Base-by-base conservation (phyloP, 257 asterid species). In the Primulina eburnea region DNA sequence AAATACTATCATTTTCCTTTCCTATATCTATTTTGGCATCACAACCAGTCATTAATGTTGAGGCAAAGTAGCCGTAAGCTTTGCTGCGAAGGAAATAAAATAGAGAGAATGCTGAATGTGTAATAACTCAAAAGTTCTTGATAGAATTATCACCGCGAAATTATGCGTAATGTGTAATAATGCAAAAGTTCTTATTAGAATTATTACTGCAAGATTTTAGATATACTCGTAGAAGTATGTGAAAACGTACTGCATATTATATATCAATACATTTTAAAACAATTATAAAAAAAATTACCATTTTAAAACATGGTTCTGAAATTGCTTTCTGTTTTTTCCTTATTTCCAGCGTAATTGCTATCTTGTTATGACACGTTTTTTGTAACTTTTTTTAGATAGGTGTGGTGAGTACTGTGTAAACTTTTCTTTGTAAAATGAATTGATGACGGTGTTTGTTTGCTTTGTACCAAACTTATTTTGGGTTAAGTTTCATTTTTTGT, bases 401-500 rank as follows among this genome's bases (percentile, higher is more conserved):
- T 50, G 62, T 28, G 57, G 26, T 24, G 26, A 30, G 68, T 30
- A n/a, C 38, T 20, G n/a, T 32, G 18, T 30, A 21, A 7, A 10
- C 32, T 43, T 16, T 11, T 64, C 10, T 5, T 5, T 62, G 35
- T 17, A 33, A 33, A 14, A 33, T 62, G 17, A 21, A 37, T 17
- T 34, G 35, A 57, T 64, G 61, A 21, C 67, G 60, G 72, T 72
- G 65, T 40, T 69, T 50, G 38, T 68, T 52, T 59, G 70, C 6
- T 70, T 71, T 62, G 28, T 61, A 68, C 65, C 53, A 62, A 24
- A 12, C 2, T 14, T 52, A 34, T 29, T 17, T 40, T 57, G 29
- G 34, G 64, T 38, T 55, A 62, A 61, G 71, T 72, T 67, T 55
- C 35, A 56, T 80, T 58, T 28, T 40, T 20, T 69, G 38, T 68